Conservation (phyloP, 345 rosid species). For the Eucalyptus tenuipes region DNA sequence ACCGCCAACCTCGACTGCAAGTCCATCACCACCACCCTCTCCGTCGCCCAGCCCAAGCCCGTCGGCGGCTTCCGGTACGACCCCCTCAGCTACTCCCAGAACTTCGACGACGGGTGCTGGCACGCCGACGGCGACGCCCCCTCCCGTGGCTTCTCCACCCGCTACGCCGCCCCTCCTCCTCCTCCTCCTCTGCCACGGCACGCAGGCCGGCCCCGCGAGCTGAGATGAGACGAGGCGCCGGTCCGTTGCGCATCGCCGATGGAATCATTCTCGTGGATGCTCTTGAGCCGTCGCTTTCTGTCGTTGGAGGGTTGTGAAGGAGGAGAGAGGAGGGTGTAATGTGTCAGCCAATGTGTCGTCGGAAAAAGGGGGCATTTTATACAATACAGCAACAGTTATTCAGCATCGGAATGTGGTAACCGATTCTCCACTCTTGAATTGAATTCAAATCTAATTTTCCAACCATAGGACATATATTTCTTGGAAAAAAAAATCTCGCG, state of each 20-base stretch:
- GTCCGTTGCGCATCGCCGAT: neutral
- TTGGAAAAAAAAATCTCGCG: neutral
- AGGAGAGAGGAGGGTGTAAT: neutral
- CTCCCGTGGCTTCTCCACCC: neutral
- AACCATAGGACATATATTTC: neutral
- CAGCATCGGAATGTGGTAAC: neutral
- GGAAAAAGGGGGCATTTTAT: neutral
- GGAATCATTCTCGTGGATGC: neutral
- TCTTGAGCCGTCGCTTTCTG: neutral
- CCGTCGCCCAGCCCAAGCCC: slow-evolving; percentile 3
- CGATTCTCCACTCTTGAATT: neutral
- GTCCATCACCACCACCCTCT: neutral
- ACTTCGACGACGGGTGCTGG: slow-evolving; percentile 5
- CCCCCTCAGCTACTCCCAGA: slow-evolving; percentile 3
- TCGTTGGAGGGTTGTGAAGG: neutral
- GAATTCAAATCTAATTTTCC: neutral
- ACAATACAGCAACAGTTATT: neutral
- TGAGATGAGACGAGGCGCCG: neutral
- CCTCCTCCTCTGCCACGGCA: neutral
- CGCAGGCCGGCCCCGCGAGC: neutral
- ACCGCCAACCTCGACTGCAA: neutral
- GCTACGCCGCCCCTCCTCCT: neutral
- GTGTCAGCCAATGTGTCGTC: neutral
- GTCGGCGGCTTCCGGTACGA: neutral
- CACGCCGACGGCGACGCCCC: neutral